A percentile compares a stretch with the other conserved stretches of the same genome.
These are phyloP conservation scores for Coprinopsis strossmayeri DNA, from an alignment of 768 basidiomycete genomes.

Conservation along the genomic window DNA sequence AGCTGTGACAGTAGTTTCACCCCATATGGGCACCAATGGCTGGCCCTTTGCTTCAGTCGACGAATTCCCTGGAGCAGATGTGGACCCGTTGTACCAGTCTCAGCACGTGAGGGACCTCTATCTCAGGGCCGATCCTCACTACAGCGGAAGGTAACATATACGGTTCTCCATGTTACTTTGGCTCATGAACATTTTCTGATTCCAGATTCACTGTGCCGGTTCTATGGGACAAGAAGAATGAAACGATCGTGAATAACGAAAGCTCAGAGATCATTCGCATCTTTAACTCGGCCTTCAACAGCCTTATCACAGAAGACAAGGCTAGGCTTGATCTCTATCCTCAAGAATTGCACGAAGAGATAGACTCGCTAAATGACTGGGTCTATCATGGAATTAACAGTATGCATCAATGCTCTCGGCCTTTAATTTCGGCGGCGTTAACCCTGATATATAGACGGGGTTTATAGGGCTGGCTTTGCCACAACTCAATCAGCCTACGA, in stretches of 20 bases:
- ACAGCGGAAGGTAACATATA: constrained; percentile 49
- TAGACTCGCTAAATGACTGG: constrained; percentile 82
- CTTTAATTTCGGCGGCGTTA: background rate
- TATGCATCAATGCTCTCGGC: constrained; percentile 27
- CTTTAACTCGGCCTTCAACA: constrained; percentile 82
- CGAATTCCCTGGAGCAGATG: constrained; percentile 64
- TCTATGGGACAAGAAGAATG: constrained; percentile 86
- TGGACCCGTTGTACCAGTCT: constrained; percentile 65
- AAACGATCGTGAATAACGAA: constrained; percentile 94
- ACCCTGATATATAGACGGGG: constrained; percentile 51
- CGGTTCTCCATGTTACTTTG: background rate
- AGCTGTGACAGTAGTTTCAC: constrained; percentile 82
- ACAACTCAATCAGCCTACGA: constrained; percentile 76
- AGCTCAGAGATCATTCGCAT: constrained; percentile 93
- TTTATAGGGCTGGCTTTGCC: constrained; percentile 90
- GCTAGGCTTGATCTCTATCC: constrained; percentile 77
- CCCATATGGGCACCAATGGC: constrained; percentile 75
- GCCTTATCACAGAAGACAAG: constrained; percentile 58
- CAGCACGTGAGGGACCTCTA: constrained; percentile 84
- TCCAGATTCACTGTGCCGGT: constrained; percentile 79
- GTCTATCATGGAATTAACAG: constrained; percentile 84
- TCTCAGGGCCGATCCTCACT: constrained; percentile 63
- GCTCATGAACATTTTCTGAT: background rate
- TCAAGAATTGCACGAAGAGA: constrained; percentile 57
- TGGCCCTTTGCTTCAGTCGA: constrained; percentile 82